Evolutionary conservation across 345 rosid genomes (phyloP).

Genomic region (Eucalyptus camaldulensis): DNA sequence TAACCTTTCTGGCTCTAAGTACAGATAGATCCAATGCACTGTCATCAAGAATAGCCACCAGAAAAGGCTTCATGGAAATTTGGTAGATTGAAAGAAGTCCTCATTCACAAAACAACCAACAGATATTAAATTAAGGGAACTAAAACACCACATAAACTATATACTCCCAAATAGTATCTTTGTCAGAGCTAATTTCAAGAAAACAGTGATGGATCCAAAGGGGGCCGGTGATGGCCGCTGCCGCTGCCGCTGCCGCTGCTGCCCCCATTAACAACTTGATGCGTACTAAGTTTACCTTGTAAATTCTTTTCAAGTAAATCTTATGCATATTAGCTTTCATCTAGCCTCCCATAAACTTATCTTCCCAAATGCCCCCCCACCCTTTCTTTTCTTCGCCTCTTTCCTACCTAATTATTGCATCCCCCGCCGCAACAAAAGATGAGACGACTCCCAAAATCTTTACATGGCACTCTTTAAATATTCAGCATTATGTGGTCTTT

Average conservation of each 20-base stretch:
- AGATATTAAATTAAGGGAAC: not conserved
- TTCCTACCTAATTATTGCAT: not conserved
- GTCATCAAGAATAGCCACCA: not conserved
- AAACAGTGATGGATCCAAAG: not conserved
- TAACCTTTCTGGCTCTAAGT: not conserved
- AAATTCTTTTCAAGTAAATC: not conserved
- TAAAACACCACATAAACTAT: not conserved
- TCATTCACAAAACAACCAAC: not conserved
- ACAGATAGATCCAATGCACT: not conserved
- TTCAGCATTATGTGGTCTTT: not conserved
- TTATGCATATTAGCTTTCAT: not conserved
- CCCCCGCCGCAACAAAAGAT: not conserved
- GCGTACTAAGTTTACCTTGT: not conserved
- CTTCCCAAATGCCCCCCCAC: not conserved
- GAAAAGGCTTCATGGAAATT: not conserved
- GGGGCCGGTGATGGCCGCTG: not conserved
- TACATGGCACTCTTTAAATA: not conserved
- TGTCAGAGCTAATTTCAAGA: not conserved
- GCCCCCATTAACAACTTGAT: not conserved
- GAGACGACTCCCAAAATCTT: not conserved
- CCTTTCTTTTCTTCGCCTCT: too few species aligned
- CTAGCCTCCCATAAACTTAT: not conserved
- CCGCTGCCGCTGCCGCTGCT: accelerated
- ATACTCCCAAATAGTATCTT: not conserved
- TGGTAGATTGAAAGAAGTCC: not conserved